These are phyloP conservation scores for Apiotrichum mycotoxinovorans DNA, from an alignment of 1,284 basidiomycete genomes.

Conservation along the genomic window DNA sequence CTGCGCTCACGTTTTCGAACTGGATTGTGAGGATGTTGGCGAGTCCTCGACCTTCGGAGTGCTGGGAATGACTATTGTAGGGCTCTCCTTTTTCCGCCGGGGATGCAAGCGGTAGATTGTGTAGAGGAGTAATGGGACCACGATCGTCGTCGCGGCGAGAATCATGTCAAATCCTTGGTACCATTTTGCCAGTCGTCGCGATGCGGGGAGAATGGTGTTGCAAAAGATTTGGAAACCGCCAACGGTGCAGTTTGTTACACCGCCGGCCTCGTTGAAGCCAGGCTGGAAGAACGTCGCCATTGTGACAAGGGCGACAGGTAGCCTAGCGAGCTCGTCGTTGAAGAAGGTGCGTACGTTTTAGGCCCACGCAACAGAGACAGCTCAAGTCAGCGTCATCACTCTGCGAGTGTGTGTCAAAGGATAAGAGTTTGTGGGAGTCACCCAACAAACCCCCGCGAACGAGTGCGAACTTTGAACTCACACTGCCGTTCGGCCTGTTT, in stretches of 20 bases:
- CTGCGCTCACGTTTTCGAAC: neutral
- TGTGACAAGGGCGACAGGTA: neutral
- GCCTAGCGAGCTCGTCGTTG: neutral
- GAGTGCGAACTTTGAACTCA: too few species aligned
- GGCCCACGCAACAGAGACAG: too few species aligned
- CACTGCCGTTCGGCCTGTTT: too few species aligned
- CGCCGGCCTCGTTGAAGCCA: conserved; percentile 3
- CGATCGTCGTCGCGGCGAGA: neutral
- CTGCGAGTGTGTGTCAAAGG: too few species aligned
- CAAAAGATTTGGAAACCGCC: conserved; percentile 8
- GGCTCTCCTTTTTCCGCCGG: neutral
- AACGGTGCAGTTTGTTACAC: neutral
- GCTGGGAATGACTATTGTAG: neutral
- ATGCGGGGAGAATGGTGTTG: conserved; percentile 4
- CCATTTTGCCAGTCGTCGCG: conserved; percentile 1
- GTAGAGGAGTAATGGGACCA: neutral
- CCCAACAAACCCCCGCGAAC: too few species aligned
- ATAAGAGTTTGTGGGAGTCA: too few species aligned
- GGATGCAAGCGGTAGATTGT: neutral
- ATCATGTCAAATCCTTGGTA: conserved; percentile 7
- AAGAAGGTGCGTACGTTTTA: too few species aligned
- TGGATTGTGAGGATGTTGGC: neutral
- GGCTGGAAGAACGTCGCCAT: conserved; percentile 15
- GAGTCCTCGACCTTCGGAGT: neutral
- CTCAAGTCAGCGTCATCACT: too few species aligned